Evolutionary conservation across 176 grass and related monocot species (phyloP).

Genomic region (Zea luxurians): DNA sequence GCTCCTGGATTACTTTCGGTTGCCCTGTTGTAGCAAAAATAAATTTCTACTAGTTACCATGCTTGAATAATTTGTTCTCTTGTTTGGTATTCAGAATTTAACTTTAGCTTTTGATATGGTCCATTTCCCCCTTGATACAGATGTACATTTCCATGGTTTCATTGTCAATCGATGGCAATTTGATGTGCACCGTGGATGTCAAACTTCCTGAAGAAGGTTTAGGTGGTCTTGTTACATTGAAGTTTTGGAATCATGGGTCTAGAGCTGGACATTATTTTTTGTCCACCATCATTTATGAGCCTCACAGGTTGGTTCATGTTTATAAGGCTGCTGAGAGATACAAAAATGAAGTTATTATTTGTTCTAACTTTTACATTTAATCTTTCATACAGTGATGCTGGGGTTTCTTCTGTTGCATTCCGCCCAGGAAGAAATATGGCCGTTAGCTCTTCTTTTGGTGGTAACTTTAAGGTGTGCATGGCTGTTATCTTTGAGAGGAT

Average conservation of each 20-base stretch:
- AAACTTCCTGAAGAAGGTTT: slow-evolving; percentile 90
- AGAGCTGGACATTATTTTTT: slow-evolving; percentile 54
- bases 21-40: too few species aligned
- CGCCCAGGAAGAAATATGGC: slow-evolving; percentile 73
- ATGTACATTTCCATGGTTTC: slow-evolving; percentile 74
- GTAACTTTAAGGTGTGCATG: slow-evolving; percentile 80
- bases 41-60: background rate
- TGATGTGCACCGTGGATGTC: slow-evolving; percentile 90
- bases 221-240: slow-evolving; percentile 84
- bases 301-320: slow-evolving; percentile 67
- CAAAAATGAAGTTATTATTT: background rate
- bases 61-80: background rate
- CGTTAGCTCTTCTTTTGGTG: slow-evolving; percentile 77
- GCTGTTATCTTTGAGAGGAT: slow-evolving; percentile 29
- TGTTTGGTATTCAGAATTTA: slow-evolving; percentile 27
- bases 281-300: slow-evolving; percentile 93
- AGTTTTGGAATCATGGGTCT: slow-evolving; percentile 76
- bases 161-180: slow-evolving; percentile 67
- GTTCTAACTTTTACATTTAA: slow-evolving; percentile 18
- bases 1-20: background rate
- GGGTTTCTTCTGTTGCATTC: slow-evolving; percentile 79
- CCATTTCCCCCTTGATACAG: slow-evolving; percentile 43
- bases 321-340: slow-evolving; percentile 26
- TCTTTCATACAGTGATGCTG: slow-evolving; percentile 64
- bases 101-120: background rate